Conservation (phyloP, 225 moss, liverwort and hornwort species). For the Bryum argenteum region DNA sequence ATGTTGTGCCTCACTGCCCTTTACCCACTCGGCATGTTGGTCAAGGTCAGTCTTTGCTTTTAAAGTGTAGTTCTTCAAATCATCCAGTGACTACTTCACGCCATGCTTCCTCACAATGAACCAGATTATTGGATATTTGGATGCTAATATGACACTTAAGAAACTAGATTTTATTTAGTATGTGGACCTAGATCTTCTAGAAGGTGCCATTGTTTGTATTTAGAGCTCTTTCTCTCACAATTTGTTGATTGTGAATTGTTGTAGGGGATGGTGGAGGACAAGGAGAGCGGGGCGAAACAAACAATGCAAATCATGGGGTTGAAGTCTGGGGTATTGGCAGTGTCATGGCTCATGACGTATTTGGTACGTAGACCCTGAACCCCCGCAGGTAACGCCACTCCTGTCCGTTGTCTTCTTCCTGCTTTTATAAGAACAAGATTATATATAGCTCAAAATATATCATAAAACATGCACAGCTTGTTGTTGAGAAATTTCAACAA, state of each 20-base stretch:
- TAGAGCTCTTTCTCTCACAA: background rate
- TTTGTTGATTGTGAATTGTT: background rate
- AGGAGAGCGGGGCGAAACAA: constrained; percentile 88
- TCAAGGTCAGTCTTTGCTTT: constrained; percentile 60
- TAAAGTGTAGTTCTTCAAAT: background rate
- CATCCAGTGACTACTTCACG: background rate
- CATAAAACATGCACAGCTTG: too few relatives aligned
- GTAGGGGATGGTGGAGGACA: constrained; percentile 93
- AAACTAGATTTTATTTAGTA: too few relatives aligned
- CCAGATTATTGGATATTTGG: too few relatives aligned
- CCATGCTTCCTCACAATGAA: too few relatives aligned
- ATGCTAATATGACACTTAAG: too few relatives aligned
- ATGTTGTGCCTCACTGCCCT: constrained; percentile 86
- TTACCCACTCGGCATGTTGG: constrained; percentile 91
- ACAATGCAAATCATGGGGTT: constrained; percentile 96
- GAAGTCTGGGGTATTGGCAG: constrained; percentile 75
- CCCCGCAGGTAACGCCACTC: constrained; percentile 48
- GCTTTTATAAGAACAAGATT: too few relatives aligned
- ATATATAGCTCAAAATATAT: too few relatives aligned
- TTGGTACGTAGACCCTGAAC: constrained; percentile 68
- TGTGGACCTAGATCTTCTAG: too few relatives aligned
- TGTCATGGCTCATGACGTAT: constrained; percentile 88
- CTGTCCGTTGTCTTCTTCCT: constrained; percentile 15
- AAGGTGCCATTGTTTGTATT: background rate
- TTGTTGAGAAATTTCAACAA: too few relatives aligned